These are phyloP conservation scores for Lactarius deliciosus DNA, from an alignment of 768 basidiomycete genomes.

Conservation along the genomic window DNA sequence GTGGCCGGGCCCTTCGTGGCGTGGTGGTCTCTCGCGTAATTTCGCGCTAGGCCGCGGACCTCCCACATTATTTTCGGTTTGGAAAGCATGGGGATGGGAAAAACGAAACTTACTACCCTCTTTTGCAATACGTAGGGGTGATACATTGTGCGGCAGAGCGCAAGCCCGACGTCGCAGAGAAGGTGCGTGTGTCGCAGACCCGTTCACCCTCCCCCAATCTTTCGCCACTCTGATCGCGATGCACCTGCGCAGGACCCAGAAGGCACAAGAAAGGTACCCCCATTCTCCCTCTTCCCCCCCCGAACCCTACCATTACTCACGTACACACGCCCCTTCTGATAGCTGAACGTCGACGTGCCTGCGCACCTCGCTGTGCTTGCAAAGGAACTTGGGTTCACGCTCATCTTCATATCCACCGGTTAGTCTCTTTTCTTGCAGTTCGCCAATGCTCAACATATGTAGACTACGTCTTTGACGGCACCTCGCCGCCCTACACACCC, in stretches of 20 bases:
- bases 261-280: constrained; percentile 56
- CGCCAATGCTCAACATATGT: background rate
- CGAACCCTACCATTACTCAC: background rate
- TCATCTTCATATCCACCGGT: constrained; percentile 95
- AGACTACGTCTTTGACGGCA: constrained; percentile 98
- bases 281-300: background rate
- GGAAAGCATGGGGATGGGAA: too few relatives aligned
- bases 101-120: constrained; percentile 7
- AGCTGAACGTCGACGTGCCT: constrained; percentile 84
- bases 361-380: constrained; percentile 68
- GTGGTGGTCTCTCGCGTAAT: background rate
- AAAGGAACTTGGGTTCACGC: constrained; percentile 55
- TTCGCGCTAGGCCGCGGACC: background rate
- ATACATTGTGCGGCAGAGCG: constrained; percentile 96
- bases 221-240: constrained; percentile 1
- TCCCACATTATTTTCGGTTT: background rate
- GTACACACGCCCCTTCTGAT: background rate
- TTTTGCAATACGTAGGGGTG: constrained; percentile 52
- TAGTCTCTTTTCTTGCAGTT: background rate
- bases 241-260: constrained; percentile 59
- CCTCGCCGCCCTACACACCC: constrained; percentile 85
- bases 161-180: constrained; percentile 89
- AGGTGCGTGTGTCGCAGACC: constrained; percentile 55
- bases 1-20: background rate
- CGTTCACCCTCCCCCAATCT: background rate